Base-by-base conservation (phyloP, 176 grass and related monocot genomes). In the Zoysia pacifica region DNA sequence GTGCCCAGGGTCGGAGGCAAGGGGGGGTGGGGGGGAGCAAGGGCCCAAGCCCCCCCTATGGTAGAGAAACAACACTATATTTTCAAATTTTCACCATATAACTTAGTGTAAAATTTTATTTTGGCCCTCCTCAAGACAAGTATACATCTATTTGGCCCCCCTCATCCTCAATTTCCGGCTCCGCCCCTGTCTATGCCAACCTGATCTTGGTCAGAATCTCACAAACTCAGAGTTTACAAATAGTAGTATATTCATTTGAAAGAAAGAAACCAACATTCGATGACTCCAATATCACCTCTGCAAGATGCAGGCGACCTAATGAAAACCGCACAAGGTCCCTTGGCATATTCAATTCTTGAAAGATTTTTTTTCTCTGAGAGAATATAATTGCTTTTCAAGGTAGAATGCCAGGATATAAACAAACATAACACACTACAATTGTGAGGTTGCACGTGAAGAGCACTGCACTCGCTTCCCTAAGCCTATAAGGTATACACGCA, bases 301-400 rank as follows among this genome's bases (percentile, higher is more conserved):
- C 48, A 49, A 53, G 48, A 11, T 51, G 69, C 6, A 67, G 18
- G 75, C 7, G 36, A n/a, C 52, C 44, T 50, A 70, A 74, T 49
- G n/a, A 60, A 54, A 73, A 67, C 20, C 56, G 68, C 63, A 47
- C 19, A 4, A 47, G 48, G 37, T 55, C 9, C 45, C 3, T 13
- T 1, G 0, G 13, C 46, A 72, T 19, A 79, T 75, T 79, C 58
- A 64, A 73, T 20, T 79, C 3, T 49, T 74, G 19, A n/a, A 42
- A 70, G 7, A 48, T 73, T 12, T 46, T 79, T 79, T 55, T 56
- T 49, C 63, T 37, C 48, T 20, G 55, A 52, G 38, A 9, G 71
- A 79, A 65, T 39, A 59, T 65, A 41, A 65, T 18, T 79, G 9
- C 71, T 76, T 67, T 56, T 11, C 11, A 13, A 50, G 13, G 28